phyloP scores from a whole-genome alignment of 148 eudicot genomes.

The Silene latifolia region DNA sequence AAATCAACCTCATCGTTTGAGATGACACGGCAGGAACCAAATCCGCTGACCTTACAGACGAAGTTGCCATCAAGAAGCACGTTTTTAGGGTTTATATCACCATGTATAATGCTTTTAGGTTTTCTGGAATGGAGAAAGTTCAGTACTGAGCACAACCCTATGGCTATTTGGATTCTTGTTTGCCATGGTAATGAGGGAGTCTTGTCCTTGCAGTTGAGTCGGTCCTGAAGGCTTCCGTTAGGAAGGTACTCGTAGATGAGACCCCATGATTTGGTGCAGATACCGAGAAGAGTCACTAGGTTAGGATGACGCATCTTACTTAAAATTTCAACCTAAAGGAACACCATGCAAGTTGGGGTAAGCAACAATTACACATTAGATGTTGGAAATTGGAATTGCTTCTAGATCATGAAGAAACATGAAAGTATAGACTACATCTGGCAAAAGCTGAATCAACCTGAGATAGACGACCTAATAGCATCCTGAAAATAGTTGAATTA shows the following conservation, averaged over 20 bases:
- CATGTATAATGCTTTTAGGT: conserved; percentile 50
- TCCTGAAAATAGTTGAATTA: background rate
- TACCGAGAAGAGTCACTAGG: conserved; percentile 66
- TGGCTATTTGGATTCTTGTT: conserved; percentile 61
- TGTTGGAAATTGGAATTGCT: background rate
- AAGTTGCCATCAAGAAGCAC: conserved; percentile 53
- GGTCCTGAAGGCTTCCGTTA: conserved; percentile 80
- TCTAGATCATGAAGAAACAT: background rate
- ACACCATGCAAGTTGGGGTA: background rate
- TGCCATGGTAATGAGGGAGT: conserved; percentile 70
- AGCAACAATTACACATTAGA: background rate
- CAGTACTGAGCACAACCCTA: conserved; percentile 73
- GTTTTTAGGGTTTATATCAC: conserved; percentile 62
- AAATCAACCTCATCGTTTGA: conserved; percentile 24
- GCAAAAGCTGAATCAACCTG: background rate
- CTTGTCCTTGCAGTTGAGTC: conserved; percentile 66
- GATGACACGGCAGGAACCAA: conserved; percentile 50
- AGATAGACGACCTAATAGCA: background rate
- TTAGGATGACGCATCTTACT: conserved; percentile 74
- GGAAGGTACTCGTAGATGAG: conserved; percentile 71
- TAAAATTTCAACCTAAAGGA: conserved; percentile 32
- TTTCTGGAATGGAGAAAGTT: conserved; percentile 59
- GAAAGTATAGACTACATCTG: background rate
- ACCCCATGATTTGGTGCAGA: conserved; percentile 59
- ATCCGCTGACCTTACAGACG: conserved; percentile 60